A percentile compares a stretch with the other conserved stretches of the same genome.
phyloP scores from a whole-genome alignment of 2,329 filamentous ascomycete species.

The Neoascochyta sp. region DNA sequence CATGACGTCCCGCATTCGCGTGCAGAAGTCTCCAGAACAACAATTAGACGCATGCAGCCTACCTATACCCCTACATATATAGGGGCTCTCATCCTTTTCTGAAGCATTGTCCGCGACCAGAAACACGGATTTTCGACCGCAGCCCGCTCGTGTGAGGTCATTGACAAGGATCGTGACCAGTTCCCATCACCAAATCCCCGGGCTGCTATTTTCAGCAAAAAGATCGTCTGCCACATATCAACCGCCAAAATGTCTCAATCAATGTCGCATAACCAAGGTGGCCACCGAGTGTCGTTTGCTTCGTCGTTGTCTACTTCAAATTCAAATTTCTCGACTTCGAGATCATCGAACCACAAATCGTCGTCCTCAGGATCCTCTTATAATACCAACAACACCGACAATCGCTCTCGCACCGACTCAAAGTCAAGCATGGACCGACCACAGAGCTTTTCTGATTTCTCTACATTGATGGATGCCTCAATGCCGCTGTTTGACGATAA shows the following conservation, averaged over 20 bases:
- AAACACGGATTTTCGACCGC: too few relatives aligned
- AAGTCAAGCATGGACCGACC: conserved; percentile 16
- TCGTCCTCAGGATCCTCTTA: conserved; percentile 1
- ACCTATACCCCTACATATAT: too few relatives aligned
- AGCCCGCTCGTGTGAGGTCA: conserved; percentile 31
- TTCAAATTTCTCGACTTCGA: too few relatives aligned
- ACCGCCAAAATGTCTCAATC: conserved; percentile 7
- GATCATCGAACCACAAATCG: conserved; percentile 4
- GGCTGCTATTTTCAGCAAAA: conserved; percentile 11
- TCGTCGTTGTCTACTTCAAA: too few relatives aligned
- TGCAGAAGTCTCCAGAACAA: too few relatives aligned
- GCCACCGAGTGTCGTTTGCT: conserved; percentile 10
- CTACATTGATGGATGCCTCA: conserved; percentile 28
- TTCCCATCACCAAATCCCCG: conserved; percentile 14
- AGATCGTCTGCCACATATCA: conserved; percentile 6
- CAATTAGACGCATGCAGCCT: too few relatives aligned
- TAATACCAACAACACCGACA: conserved; percentile 3
- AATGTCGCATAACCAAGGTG: conserved; percentile 2
- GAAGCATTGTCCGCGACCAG: too few relatives aligned
- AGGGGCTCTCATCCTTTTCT: too few relatives aligned
- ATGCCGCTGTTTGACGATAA: conserved; percentile 23
- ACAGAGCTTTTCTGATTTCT: conserved; percentile 37
- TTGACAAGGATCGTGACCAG: conserved; percentile 32
- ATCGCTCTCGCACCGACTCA: conserved; percentile 4
- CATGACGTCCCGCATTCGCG: too few relatives aligned